These are phyloP conservation scores for Mortierella sp. DNA, from an alignment of 371 early-diverging fungal species.

Conservation along the genomic window DNA sequence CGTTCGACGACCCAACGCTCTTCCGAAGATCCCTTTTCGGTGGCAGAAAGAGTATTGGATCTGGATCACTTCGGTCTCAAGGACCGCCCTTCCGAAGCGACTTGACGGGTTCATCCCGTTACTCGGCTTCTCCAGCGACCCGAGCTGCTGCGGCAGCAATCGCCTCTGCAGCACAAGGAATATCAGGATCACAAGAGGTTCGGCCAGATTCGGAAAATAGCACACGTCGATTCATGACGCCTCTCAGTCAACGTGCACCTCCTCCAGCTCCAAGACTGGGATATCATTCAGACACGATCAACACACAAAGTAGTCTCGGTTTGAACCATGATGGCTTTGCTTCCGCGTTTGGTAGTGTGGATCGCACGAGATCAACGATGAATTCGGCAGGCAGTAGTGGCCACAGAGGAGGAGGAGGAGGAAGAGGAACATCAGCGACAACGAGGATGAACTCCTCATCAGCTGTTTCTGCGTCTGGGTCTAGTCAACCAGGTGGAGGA, in stretches of 20 bases:
- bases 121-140: constrained; percentile 21
- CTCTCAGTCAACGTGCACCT: constrained; percentile 24
- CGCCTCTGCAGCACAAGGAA: constrained; percentile 3
- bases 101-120: background rate
- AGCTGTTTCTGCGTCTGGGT: background rate
- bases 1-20: constrained; percentile 3
- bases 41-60: constrained; percentile 26
- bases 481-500: background rate
- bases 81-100: constrained; percentile 10
- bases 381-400: background rate
- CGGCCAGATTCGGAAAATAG: background rate
- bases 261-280: constrained; percentile 47
- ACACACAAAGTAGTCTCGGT: constrained; percentile 49
- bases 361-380: constrained; percentile 24
- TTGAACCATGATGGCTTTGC: constrained; percentile 45
- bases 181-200: background rate
- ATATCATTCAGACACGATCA: constrained; percentile 44
- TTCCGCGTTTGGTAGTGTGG: constrained; percentile 20
- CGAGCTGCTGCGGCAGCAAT: constrained; percentile 27
- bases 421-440: too few species aligned
- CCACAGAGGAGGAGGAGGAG: background rate
- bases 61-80: constrained; percentile 4
- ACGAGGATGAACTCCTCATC: too few species aligned
- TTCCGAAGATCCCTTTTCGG: background rate
- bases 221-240: constrained; percentile 22